Conservation (phyloP, 2,329 filamentous ascomycete genomes). For the Stachybotrys chartarum region DNA sequence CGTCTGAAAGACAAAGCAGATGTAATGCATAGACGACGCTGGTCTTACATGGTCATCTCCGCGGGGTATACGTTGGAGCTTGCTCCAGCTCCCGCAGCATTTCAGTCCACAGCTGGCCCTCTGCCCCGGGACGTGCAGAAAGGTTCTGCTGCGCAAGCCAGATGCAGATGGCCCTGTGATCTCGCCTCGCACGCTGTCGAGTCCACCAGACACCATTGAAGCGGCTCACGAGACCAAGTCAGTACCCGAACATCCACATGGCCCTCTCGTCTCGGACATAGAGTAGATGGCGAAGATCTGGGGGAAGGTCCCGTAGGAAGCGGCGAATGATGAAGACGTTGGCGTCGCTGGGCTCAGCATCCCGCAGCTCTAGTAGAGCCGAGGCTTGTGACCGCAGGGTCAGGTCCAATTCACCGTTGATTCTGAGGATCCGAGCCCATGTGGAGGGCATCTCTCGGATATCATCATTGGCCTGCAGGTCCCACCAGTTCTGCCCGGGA, state of each 20-base stretch:
- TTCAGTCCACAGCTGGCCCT: conserved; percentile 10
- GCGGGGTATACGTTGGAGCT: background rate
- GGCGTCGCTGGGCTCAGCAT: background rate
- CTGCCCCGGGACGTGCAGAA: conserved; percentile 3
- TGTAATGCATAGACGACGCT: too few relatives aligned
- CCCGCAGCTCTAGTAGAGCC: background rate
- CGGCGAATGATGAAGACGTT: background rate
- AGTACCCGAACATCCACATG: conserved; percentile 13
- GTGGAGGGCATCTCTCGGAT: background rate
- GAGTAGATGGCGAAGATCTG: conserved; percentile 8
- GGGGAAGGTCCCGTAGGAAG: background rate
- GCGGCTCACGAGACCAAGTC: conserved; percentile 11
- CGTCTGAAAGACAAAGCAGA: too few relatives aligned
- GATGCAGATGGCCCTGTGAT: conserved; percentile 9
- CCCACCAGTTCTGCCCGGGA: background rate
- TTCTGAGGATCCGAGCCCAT: background rate
- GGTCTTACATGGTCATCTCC: background rate
- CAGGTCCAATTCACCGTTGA: background rate
- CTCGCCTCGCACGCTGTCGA: conserved; percentile 6
- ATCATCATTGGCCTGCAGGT: background rate
- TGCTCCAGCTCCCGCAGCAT: conserved; percentile 11
- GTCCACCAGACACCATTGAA: conserved; percentile 14
- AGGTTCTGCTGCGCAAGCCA: conserved; percentile 8
- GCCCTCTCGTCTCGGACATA: conserved; percentile 8
- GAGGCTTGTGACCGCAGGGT: background rate